Conservation (phyloP, 2,329 filamentous ascomycete species). For the Mollisiaceae sp. region DNA sequence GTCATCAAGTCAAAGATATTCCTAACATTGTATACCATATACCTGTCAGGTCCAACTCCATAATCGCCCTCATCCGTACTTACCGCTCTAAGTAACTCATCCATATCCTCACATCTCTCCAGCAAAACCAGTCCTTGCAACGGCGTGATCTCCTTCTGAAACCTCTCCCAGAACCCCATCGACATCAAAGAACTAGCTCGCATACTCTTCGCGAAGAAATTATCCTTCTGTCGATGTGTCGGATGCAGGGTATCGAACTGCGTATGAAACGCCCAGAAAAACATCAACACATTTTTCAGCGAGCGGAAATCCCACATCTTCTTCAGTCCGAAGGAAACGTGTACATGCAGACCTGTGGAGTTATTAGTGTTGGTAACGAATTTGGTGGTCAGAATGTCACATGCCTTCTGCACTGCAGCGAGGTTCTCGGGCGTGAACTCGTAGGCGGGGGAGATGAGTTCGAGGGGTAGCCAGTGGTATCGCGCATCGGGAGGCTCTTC, state of each 20-base stretch:
- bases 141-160: neutral
- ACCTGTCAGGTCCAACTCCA: neutral
- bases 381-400: neutral
- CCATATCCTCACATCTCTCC: neutral
- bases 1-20: neutral
- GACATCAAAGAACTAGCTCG: neutral
- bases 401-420: neutral
- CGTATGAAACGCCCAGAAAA: constrained; percentile 39
- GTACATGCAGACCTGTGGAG: neutral
- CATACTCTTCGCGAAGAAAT: neutral
- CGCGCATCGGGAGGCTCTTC: neutral
- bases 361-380: neutral
- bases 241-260: constrained; percentile 38
- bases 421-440: neutral
- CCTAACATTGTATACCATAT: neutral
- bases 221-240: constrained; percentile 8
- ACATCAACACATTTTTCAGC: constrained; percentile 39
- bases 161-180: neutral
- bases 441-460: neutral
- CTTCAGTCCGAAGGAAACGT: constrained; percentile 30
- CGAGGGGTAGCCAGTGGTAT: neutral
- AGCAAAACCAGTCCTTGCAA: neutral
- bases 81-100: neutral
- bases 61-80: neutral
- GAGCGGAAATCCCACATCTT: constrained; percentile 11